Base-by-base conservation (phyloP, 306 rosid genomes). In the Vachellia pachyceras region DNA sequence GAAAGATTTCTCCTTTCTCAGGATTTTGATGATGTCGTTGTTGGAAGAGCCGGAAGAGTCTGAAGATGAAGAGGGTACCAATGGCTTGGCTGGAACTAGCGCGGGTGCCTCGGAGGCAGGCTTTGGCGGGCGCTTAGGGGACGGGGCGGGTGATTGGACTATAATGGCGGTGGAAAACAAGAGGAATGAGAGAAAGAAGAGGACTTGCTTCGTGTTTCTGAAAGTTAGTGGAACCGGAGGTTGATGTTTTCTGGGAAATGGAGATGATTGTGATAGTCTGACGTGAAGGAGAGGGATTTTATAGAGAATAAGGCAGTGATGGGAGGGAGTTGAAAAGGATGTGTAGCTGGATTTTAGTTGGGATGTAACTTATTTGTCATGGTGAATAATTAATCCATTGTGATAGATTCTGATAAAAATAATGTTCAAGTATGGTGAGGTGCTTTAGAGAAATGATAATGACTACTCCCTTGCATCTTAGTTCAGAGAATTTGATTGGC, bases 1-100 rank as follows among this genome's bases (percentile, higher is more conserved):
- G 75, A 84, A 90, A 14, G 79, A 79, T 11, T 87, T 85, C 3
- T 85, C 87, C 75, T 87, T 87, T 7, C 86, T 87, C 1, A 90
- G 75, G 54, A 90, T 87, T 70, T 55, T 80, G 75, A 80, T 67
- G 25, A 87, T 70, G 49, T 87, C 86, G 20, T 84, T 86, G 9
- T 35, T 73, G 36, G 45, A 25, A 63, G 73, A 84, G 39, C 69
- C 85, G 46, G 81, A 68, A 22, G 67, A 5, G 10, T 68, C 80
- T 3, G 76, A 10, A 41, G 84, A 55, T n/a, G 77, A 50, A 65
- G 78, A 71, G 45, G 67, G 47, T n/a, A 71, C 72, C 10, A 22
- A 45, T 36, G 83, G 76, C 36, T 52, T 77, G 22, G 78, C 40
- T 3, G 82, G 69, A 14, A 29, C 25, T 2, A 11, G 20, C 0